phyloP scores from a whole-genome alignment of 805 yeast species.

The Brettanomyces sp. region DNA sequence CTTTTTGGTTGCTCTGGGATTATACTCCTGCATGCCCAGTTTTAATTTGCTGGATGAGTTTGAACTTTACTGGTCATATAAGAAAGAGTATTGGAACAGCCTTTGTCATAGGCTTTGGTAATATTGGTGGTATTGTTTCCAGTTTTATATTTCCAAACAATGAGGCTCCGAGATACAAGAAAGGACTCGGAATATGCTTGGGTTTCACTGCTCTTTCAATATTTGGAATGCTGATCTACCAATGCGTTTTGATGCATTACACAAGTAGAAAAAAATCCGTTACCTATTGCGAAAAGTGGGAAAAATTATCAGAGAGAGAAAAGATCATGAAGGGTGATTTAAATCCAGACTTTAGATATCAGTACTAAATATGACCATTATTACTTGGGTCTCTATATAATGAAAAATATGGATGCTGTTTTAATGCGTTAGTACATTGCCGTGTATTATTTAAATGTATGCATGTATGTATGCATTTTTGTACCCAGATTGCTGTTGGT shows the following conservation, averaged over 20 bases:
- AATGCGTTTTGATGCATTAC: conserved; percentile 20
- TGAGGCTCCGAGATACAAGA: conserved; percentile 51
- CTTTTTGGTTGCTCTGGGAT: conserved; percentile 48
- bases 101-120: conserved; percentile 58
- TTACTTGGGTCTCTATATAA: too few species aligned
- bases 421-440: too few species aligned
- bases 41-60: conserved; percentile 53
- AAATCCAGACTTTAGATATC: conserved; percentile 37
- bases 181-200: conserved; percentile 40
- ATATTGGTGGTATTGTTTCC: conserved; percentile 61
- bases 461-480: too few species aligned
- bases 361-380: conserved; percentile 23
- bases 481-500: too few species aligned
- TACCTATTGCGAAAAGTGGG: conserved; percentile 22
- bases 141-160: conserved; percentile 42
- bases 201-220: conserved; percentile 38
- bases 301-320: conserved; percentile 16
- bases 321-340: conserved; percentile 26
- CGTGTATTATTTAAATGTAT: too few species aligned
- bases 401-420: too few species aligned
- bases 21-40: conserved; percentile 59
- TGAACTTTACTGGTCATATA: conserved; percentile 54
- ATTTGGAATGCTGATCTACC: conserved; percentile 24
- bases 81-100: conserved; percentile 41
- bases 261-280: conserved; percentile 28